Evolutionary conservation across 2,329 filamentous ascomycete genomes (phyloP).

Genomic region (Fusarium cicatricum): DNA sequence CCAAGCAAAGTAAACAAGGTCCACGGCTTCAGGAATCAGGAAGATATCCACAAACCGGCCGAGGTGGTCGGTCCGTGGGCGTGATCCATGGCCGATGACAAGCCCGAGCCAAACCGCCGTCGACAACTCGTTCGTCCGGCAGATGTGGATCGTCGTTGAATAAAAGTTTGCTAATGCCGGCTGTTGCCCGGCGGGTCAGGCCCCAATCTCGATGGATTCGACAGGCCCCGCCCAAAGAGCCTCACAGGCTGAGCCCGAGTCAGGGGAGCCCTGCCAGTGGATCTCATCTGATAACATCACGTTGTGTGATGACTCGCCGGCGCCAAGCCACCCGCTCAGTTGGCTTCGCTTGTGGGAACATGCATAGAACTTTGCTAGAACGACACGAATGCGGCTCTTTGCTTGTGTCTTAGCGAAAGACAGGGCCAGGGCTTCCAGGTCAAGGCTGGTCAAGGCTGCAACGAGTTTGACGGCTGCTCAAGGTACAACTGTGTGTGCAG

Average conservation of each 20-base stretch:
- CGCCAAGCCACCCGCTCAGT: conserved; percentile 31
- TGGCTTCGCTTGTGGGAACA: conserved; percentile 9
- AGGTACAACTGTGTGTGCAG: background rate
- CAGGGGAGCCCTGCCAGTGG: conserved; percentile 23
- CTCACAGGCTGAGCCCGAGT: conserved; percentile 9
- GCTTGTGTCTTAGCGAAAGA: background rate
- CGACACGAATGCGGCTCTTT: conserved; percentile 33
- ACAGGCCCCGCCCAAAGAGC: conserved; percentile 27
- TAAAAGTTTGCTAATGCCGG: conserved; percentile 43
- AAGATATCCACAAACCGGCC: conserved; percentile 31
- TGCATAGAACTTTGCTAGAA: conserved; percentile 34
- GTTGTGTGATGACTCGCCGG: conserved; percentile 18
- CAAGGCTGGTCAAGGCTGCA: background rate
- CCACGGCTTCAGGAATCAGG: background rate
- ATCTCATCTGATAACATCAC: conserved; percentile 38
- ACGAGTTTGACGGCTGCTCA: too few relatives aligned
- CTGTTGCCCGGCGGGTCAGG: conserved; percentile 25
- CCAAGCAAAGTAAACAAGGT: background rate
- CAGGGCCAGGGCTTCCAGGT: background rate
- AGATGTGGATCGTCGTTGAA: conserved; percentile 42
- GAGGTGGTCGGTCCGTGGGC: conserved; percentile 16
- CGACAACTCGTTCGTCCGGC: conserved; percentile 3
- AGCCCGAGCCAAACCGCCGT: conserved; percentile 16
- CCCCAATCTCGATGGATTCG: conserved; percentile 36
- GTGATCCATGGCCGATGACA: background rate